These are phyloP conservation scores for Phytophthora ramorum DNA, from an alignment of 352 stramenopile genomes.

Conservation along the genomic window DNA sequence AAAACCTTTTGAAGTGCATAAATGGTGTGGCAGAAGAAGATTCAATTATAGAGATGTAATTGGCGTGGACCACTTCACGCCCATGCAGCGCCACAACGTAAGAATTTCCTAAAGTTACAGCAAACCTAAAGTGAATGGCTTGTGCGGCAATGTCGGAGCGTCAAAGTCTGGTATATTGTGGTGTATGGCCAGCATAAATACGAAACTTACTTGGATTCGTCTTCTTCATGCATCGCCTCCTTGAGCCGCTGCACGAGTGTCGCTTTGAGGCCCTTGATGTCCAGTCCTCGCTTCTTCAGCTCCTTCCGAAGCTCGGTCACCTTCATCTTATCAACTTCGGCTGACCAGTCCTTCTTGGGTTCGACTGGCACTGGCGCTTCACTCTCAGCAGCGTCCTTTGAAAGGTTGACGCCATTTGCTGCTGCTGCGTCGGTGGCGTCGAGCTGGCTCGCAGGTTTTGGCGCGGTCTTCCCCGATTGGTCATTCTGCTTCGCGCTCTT, in stretches of 20 bases:
- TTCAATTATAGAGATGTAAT: too few relatives aligned
- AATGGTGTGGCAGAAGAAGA: too few relatives aligned
- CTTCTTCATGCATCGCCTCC: conserved; percentile 45
- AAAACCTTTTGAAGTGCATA: too few relatives aligned
- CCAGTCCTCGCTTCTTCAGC: conserved; percentile 74
- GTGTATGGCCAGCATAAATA: conserved; percentile 44
- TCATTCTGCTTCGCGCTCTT: conserved; percentile 12
- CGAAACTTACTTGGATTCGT: conserved; percentile 45
- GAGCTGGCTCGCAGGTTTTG: background rate
- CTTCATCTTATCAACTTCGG: conserved; percentile 56
- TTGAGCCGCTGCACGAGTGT: conserved; percentile 69
- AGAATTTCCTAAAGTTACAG: too few relatives aligned
- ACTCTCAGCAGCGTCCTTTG: background rate
- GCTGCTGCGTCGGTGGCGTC: background rate
- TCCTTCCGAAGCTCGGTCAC: conserved; percentile 69
- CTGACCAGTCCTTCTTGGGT: conserved; percentile 18
- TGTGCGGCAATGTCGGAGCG: too few relatives aligned
- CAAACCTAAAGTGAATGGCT: too few relatives aligned
- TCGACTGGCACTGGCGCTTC: background rate
- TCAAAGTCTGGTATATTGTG: conserved; percentile 32
- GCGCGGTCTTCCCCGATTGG: background rate
- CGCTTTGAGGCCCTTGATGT: conserved; percentile 77
- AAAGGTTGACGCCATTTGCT: conserved; percentile 7
- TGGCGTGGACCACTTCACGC: too few relatives aligned
- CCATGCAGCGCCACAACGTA: too few relatives aligned